phyloP scores from a whole-genome alignment of 306 rosid species.

The Prunus davidiana region DNA sequence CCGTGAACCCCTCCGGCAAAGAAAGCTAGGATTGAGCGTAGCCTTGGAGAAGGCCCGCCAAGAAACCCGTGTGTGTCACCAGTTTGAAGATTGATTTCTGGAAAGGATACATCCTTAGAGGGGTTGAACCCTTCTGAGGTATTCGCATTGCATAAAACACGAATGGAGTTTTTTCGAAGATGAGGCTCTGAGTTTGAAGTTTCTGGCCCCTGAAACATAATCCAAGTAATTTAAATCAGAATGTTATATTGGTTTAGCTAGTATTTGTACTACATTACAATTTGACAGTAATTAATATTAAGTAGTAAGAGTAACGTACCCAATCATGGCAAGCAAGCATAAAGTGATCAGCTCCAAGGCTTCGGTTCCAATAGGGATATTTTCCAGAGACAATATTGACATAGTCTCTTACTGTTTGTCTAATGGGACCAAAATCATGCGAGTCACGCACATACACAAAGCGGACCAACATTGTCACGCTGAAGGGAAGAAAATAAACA shows the following conservation, averaged over 20 bases:
- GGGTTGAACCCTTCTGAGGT: constrained; percentile 82
- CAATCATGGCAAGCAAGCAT: constrained; percentile 91
- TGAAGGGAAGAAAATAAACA: constrained; percentile 73
- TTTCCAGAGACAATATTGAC: constrained; percentile 46
- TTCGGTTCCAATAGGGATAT: constrained; percentile 81
- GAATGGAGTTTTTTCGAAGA: constrained; percentile 58
- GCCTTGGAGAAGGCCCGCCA: constrained; percentile 74
- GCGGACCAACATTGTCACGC: constrained; percentile 78
- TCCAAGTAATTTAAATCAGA: background rate
- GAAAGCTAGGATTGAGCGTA: constrained; percentile 57
- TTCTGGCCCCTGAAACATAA: constrained; percentile 61
- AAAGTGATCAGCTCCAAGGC: constrained; percentile 88
- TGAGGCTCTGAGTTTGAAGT: constrained; percentile 46
- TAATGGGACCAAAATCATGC: constrained; percentile 64
- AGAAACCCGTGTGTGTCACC: constrained; percentile 47
- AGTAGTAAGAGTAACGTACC: constrained; percentile 35
- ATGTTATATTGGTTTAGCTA: background rate
- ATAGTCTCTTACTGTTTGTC: constrained; percentile 59
- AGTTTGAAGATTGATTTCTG: constrained; percentile 71
- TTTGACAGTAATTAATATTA: background rate
- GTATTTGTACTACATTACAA: background rate
- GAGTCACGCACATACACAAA: constrained; percentile 69
- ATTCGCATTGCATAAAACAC: constrained; percentile 82
- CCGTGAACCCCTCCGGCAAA: constrained; percentile 94
- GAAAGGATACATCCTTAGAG: constrained; percentile 74